Evolutionary conservation across 306 rosid species (phyloP), one percentile per base, ranked within the genome.

Genomic region (Alnus rubra): DNA sequence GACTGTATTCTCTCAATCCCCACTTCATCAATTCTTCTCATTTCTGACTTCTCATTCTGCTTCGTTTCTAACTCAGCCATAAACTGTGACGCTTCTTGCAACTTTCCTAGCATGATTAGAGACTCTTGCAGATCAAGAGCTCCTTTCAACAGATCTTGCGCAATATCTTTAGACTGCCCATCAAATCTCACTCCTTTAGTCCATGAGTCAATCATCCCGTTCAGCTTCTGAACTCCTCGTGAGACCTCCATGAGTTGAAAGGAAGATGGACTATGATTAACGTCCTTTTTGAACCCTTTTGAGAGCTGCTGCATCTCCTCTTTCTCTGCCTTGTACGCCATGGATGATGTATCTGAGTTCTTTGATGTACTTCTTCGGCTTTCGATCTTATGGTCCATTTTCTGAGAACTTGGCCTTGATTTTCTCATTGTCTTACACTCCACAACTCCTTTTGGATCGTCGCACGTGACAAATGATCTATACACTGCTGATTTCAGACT

Each of bases 401-500:
- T 84, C 68, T 82, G 80, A 73, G 83, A 82, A 82, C 31, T 74
- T 16, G 79, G 81, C 88, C 86, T 89, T 87, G 82, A 79, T 86
- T 74, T 95, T 82, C 88, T 92, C 59, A 87, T 84, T 76, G 83
- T 71, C 78, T 87, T 89, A 80, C 98, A 95, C 64, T 90, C 91
- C 58, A 93, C 93, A 49, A 93, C 97, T 31, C 98, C 99, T 81
- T 86, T 91, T 83, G 97, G 98, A 86, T 95, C 94, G 70, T 91
- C 90, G 88, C 99, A 95, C 75, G 93, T 83, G 84, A 93, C 79
- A 84, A 93, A 89, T 59, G 98, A 86, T 81, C 88, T 93, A 80
- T 88, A 95, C 79, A 88, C 88, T 78, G 86, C 85, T 87, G 84
- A 87, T 86, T 67, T 88, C 16, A 80, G 71, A 76, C 86, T 70